A percentile compares a stretch with the other conserved stretches of the same genome.
Evolutionary conservation across 225 moss, liverwort and hornwort species (phyloP).

Genomic region (Polytrichum formosum): DNA sequence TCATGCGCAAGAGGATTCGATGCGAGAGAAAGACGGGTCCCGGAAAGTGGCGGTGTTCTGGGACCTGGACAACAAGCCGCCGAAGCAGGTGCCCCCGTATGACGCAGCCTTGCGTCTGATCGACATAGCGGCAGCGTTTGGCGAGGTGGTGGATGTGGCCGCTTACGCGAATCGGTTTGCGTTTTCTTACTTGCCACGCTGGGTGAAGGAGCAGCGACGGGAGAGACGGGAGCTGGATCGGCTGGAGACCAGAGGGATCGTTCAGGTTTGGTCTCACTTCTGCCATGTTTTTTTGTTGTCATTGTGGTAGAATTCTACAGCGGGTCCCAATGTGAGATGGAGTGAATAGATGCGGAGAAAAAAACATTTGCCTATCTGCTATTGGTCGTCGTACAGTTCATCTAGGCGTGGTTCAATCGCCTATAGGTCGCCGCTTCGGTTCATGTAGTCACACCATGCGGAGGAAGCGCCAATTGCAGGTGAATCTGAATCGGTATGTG

Average conservation of each 20-base stretch:
- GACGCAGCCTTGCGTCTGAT: conserved; percentile 79
- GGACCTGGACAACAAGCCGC: conserved; percentile 99
- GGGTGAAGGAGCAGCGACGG: conserved; percentile 84
- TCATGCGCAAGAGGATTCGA: no score
- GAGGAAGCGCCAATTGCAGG: no score
- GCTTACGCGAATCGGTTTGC: conserved; percentile 95
- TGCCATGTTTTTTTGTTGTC: neutral
- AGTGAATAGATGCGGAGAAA: no score
- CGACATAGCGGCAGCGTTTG: conserved; percentile 78
- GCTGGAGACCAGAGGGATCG: conserved; percentile 62
- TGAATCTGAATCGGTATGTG: no score
- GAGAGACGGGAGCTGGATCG: conserved; percentile 72
- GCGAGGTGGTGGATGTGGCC: conserved; percentile 80
- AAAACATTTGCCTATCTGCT: no score
- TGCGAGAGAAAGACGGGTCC: conserved; percentile 5
- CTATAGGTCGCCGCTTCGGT: no score
- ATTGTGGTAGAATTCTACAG: neutral
- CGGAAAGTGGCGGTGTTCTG: conserved; percentile 84
- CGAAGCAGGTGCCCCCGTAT: conserved; percentile 77
- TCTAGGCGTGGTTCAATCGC: no score
- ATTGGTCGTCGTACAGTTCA: no score
- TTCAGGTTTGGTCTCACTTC: conserved; percentile 37
- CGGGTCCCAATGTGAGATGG: no score
- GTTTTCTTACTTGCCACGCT: conserved; percentile 72
- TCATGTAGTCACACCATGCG: no score